Evolutionary conservation across 768 basidiomycete genomes (phyloP).

Genomic region (Trametes sanguinea): DNA sequence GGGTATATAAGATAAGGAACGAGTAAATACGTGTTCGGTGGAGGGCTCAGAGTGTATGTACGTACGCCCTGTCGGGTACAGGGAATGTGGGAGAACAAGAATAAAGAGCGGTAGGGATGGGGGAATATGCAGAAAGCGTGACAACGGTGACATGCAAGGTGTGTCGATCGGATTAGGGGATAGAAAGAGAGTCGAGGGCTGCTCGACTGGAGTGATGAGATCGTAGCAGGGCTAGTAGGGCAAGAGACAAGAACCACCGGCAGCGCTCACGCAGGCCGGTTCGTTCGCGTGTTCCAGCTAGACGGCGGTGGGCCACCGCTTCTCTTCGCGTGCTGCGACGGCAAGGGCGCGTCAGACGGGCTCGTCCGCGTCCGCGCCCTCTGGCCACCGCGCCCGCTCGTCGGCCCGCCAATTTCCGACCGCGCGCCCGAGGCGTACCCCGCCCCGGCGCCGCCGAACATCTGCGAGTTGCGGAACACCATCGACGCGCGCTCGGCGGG

Average conservation of each 20-base stretch:
- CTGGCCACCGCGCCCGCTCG: slow-evolving; percentile 21
- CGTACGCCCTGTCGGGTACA: neutral
- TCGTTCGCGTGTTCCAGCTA: slow-evolving; percentile 33
- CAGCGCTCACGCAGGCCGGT: slow-evolving; percentile 12
- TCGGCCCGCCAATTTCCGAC: slow-evolving; percentile 16
- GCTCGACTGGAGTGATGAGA: neutral
- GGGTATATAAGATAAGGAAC: slow-evolving; percentile 14
- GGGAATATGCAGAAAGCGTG: neutral
- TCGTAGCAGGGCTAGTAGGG: neutral
- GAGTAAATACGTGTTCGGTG: slow-evolving; percentile 7
- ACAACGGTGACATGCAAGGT: neutral
- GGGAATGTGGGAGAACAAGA: neutral
- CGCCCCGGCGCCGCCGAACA: slow-evolving; percentile 7
- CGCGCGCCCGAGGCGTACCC: slow-evolving; percentile 18
- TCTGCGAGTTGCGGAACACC: slow-evolving; percentile 22
- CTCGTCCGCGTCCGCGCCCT: slow-evolving; percentile 35
- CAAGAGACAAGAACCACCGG: neutral
- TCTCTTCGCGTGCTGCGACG: slow-evolving; percentile 12
- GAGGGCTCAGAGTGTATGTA: neutral
- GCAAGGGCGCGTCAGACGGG: slow-evolving; percentile 30
- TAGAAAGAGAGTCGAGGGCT: neutral
- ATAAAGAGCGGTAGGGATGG: neutral
- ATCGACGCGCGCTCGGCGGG: slow-evolving; percentile 32
- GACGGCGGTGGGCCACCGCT: slow-evolving; percentile 35
- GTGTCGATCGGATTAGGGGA: neutral